Percentiles rank a stretch among this genome's conserved stretches.
Conservation (phyloP, 352 stramenopile genomes). For the Globisporangium sylvaticum region DNA sequence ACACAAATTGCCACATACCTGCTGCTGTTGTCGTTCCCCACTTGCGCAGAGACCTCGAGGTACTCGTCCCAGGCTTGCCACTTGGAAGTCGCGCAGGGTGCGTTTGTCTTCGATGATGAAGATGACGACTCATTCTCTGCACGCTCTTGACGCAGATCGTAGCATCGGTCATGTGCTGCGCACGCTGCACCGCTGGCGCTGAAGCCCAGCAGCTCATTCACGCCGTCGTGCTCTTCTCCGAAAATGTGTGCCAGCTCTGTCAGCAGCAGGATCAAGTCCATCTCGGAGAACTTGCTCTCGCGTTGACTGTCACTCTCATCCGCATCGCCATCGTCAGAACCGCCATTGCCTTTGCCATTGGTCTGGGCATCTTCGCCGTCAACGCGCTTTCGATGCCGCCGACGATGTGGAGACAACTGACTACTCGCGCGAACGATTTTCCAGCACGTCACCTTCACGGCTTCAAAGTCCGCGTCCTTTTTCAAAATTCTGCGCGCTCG, state of each 20-base stretch:
- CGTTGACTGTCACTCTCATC: background rate
- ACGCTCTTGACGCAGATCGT: background rate
- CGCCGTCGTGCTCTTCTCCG: conserved; percentile 23
- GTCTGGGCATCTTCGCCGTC: conserved; percentile 1
- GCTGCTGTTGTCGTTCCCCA: background rate
- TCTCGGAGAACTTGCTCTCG: conserved; percentile 7
- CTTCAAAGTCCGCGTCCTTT: conserved; percentile 20
- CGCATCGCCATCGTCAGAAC: background rate
- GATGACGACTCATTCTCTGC: background rate
- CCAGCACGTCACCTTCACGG: conserved; percentile 17
- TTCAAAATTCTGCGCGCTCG: conserved; percentile 11
- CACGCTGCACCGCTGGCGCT: background rate
- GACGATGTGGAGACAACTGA: background rate
- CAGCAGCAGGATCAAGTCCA: conserved; percentile 22
- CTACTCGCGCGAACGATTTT: conserved; percentile 12
- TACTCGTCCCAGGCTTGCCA: conserved; percentile 27
- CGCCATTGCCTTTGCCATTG: background rate
- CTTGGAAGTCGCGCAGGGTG: conserved; percentile 15
- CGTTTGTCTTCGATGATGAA: background rate
- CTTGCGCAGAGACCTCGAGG: conserved; percentile 8
- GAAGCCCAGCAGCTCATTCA: conserved; percentile 25
- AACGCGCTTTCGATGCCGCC: background rate
- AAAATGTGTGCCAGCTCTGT: conserved; percentile 24
- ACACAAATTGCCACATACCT: background rate
- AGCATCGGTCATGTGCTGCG: conserved; percentile 14